These are phyloP conservation scores for Penicillium nucicola DNA, from an alignment of 495 filamentous ascomycete genomes.

Conservation along the genomic window DNA sequence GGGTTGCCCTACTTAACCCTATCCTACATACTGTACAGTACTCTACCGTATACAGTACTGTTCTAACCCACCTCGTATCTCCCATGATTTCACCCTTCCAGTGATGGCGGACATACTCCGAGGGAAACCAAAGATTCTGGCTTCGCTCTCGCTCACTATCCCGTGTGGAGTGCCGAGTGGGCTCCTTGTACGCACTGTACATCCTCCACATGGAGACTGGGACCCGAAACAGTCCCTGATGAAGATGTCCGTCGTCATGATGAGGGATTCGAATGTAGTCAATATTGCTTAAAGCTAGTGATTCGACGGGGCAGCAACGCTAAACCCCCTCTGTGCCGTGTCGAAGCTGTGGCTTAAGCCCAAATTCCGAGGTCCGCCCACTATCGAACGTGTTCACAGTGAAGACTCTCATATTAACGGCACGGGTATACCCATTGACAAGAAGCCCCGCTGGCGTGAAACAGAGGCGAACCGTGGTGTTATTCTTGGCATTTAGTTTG, in stretches of 20 bases:
- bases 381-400: neutral
- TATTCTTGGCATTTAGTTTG: conserved; percentile 37
- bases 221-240: too few relatives aligned
- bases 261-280: conserved; percentile 21
- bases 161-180: neutral
- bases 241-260: conserved; percentile 25
- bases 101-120: conserved; percentile 1
- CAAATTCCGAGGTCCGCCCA: too few relatives aligned
- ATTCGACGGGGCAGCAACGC: conserved; percentile 17
- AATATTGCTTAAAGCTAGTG: conserved; percentile 26
- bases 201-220: conserved; percentile 1
- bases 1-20: too few relatives aligned
- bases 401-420: conserved; percentile 14
- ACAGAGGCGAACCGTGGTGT: conserved; percentile 39
- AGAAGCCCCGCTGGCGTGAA: conserved; percentile 43
- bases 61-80: too few relatives aligned
- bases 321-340: conserved; percentile 27
- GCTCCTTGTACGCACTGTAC: neutral
- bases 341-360: conserved; percentile 19
- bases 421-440: conserved; percentile 41
- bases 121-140: neutral
- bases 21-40: too few relatives aligned
- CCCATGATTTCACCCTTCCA: too few relatives aligned
- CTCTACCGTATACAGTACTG: too few relatives aligned
- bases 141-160: neutral